Evolutionary conservation across 805 yeast species (phyloP), one percentile per base, ranked within the genome.

Genomic region (Candida krabiensis): DNA sequence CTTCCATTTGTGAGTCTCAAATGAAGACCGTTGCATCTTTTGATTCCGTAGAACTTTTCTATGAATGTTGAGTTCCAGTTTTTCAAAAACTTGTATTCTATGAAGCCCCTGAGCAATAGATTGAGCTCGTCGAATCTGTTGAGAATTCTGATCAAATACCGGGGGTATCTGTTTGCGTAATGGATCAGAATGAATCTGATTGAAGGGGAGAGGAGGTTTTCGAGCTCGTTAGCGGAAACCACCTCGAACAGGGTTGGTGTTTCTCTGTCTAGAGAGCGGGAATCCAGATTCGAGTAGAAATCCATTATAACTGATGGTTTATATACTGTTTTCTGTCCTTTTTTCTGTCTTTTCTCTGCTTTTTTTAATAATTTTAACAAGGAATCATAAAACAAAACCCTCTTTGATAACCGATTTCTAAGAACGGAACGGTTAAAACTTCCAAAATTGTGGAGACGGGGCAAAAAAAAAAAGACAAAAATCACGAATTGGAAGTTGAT

Each of bases 161-260:
- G 71, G 2, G 99, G 99, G 55, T 84, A 78, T 46, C 79, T 69
- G 44, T 80, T 80, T 1, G 96, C 84, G 60, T 86, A 86, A 54
- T 87, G 87, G 5, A 86, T 86, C 13, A 91, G 61, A 8, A 91
- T 71, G 60, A 81, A 90, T 39, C 96, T 65, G 15, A 89, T 58
- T 0, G 96, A 86, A 0, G 96, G 96, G 0, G 95, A 80, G 23
- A 91, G 65, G 40, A 91, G 69, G 2, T 74, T 67, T 42, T 86
- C 87, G 18, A 91, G 71, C 63, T 91, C 96, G 42, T 75, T 73
- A 0, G 96, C 77, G 0, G 96, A 87, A 9, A 88, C 67, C 34
- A 91, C 73, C 67, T 91, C 99, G 60, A 90, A 91, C 2, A 91
- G 67, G 0, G 97, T 89, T 1, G 98, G 98, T 2, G 81, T 72